phyloP scores from a whole-genome alignment of 768 basidiomycete species.

The Cytidiella melzeri region DNA sequence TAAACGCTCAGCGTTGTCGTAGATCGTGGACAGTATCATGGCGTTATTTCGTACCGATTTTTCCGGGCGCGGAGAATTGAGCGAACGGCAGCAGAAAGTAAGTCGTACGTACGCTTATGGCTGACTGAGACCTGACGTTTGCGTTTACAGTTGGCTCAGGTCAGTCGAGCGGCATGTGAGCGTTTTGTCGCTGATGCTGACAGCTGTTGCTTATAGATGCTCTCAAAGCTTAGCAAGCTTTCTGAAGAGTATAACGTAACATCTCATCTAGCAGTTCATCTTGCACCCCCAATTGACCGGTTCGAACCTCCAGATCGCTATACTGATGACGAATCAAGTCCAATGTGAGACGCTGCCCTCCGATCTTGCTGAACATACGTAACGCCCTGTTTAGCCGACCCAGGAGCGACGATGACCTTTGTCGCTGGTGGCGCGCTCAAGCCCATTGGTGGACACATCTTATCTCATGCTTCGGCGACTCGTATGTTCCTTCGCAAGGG shows the following conservation, averaged over 20 bases:
- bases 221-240: constrained; percentile 85
- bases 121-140: no score
- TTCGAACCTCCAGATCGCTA: constrained; percentile 63
- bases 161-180: constrained; percentile 19
- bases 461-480: constrained; percentile 85
- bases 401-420: constrained; percentile 92
- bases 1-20: constrained; percentile 1
- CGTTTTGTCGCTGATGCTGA: background rate
- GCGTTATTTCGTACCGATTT: constrained; percentile 93
- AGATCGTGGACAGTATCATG: constrained; percentile 98
- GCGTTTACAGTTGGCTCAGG: constrained; percentile 70
- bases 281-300: no score
- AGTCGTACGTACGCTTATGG: no score
- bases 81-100: constrained; percentile 90
- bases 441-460: constrained; percentile 85
- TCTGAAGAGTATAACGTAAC: constrained; percentile 87
- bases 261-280: background rate
- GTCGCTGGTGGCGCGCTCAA: constrained; percentile 91
- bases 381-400: constrained; percentile 69
- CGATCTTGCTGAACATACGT: background rate
- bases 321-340: constrained; percentile 91
- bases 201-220: constrained; percentile 49
- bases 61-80: constrained; percentile 89
- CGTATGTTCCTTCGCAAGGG: constrained; percentile 87
- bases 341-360: constrained; percentile 53